Percentiles rank a stretch among this genome's conserved stretches.
Conservation (phyloP, 192 early-diverging fungal genomes). For the Cladochytrium replicatum region DNA sequence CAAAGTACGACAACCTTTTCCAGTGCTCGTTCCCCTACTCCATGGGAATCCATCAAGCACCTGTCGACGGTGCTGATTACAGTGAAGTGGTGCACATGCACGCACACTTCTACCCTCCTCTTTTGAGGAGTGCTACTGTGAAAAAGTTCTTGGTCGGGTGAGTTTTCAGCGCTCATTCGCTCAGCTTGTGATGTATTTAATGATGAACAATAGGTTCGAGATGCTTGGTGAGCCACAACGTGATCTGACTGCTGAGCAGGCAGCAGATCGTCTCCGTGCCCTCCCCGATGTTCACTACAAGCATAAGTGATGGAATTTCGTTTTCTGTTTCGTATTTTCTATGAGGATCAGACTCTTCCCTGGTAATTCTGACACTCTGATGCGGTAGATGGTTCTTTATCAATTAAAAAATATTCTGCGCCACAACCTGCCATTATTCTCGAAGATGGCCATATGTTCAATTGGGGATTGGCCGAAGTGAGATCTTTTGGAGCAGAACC, state of each 20-base stretch:
- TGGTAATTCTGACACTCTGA: too few species aligned
- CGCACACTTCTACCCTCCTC: constrained; percentile 91
- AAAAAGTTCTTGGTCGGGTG: constrained; percentile 94
- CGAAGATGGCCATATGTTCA: too few species aligned
- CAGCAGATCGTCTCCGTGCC: constrained; percentile 58
- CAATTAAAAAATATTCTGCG: too few species aligned
- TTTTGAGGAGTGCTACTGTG: constrained; percentile 79
- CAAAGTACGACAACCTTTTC: constrained; percentile 93
- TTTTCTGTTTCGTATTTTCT: background rate
- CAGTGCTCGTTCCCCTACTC: constrained; percentile 88
- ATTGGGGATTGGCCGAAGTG: too few species aligned
- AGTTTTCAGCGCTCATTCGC: constrained; percentile 16
- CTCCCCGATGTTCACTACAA: constrained; percentile 44
- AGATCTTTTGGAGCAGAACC: too few species aligned
- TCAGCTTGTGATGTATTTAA: background rate
- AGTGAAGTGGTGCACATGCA: constrained; percentile 64
- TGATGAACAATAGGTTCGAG: constrained; percentile 57
- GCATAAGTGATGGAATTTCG: background rate
- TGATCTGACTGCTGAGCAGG: constrained; percentile 90
- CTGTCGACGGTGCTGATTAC: constrained; percentile 45
- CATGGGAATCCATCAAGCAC: constrained; percentile 91
- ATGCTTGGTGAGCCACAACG: constrained; percentile 91
- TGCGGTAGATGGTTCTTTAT: too few species aligned
- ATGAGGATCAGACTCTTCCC: background rate
- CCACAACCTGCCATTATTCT: too few species aligned